Evolutionary conservation across 257 asterid genomes (phyloP).

Genomic region (Verbascum thapsus): DNA sequence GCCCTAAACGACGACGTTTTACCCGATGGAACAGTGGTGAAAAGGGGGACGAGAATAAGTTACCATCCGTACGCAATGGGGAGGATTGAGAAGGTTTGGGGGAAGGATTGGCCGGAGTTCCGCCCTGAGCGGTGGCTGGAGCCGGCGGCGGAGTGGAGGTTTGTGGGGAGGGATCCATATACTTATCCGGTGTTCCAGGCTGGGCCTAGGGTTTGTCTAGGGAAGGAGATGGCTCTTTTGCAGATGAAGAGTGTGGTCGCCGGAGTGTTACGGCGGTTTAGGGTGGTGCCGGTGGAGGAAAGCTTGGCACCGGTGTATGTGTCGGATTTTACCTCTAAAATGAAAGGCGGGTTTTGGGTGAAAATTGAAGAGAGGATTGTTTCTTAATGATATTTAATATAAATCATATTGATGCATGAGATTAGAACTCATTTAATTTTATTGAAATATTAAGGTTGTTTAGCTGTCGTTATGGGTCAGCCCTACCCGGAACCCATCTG

Average conservation of each 20-base stretch:
- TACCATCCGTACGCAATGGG: constrained; percentile 79
- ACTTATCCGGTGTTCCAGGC: constrained; percentile 57
- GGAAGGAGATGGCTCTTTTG: constrained; percentile 58
- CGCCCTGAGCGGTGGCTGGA: constrained; percentile 67
- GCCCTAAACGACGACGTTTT: constrained; percentile 49
- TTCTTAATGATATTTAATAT: too few species aligned
- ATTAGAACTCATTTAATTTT: too few species aligned
- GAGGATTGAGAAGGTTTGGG: constrained; percentile 58
- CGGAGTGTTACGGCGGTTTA: constrained; percentile 46
- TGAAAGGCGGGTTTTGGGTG: constrained; percentile 57
- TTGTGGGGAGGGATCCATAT: constrained; percentile 48
- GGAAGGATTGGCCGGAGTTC: constrained; percentile 62
- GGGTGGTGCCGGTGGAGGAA: constrained; percentile 43
- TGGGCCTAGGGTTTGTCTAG: constrained; percentile 54
- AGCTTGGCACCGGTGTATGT: constrained; percentile 38
- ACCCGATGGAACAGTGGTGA: constrained; percentile 60
- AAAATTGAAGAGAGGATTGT: constrained; percentile 37
- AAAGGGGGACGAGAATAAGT: constrained; percentile 49
- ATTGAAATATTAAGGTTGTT: too few species aligned
- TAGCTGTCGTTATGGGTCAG: too few species aligned
- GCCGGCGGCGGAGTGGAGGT: constrained; percentile 41
- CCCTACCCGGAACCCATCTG: too few species aligned
- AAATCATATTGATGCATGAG: too few species aligned
- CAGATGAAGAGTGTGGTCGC: constrained; percentile 59
- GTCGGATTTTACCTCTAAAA: constrained; percentile 43